Evolutionary conservation across 768 basidiomycete genomes (phyloP).

Genomic region (Clavaria fumosa): DNA sequence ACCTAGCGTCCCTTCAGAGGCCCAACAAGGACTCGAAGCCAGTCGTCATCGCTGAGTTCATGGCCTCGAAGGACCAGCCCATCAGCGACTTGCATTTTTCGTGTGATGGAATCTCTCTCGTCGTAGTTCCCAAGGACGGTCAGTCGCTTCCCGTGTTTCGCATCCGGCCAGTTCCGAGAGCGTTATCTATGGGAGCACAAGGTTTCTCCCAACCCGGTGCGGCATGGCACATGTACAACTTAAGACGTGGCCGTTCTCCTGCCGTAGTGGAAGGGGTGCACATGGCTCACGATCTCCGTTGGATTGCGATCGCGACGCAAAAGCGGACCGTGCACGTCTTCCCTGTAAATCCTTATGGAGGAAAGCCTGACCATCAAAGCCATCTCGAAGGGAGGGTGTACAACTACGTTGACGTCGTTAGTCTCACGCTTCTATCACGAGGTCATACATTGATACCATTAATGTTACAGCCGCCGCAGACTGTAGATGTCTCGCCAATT

Average conservation of each 20-base stretch:
- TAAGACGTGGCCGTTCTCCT: constrained; percentile 56
- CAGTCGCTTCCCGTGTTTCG: constrained; percentile 35
- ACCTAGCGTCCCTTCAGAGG: constrained; percentile 24
- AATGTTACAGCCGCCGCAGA: constrained; percentile 29
- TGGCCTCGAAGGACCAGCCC: constrained; percentile 30
- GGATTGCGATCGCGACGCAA: constrained; percentile 52
- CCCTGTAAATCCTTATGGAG: constrained; percentile 63
- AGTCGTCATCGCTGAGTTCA: constrained; percentile 30
- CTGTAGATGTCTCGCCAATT: constrained; percentile 40
- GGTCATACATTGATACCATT: not conserved
- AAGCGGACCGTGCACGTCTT: constrained; percentile 60
- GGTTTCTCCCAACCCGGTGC: constrained; percentile 7
- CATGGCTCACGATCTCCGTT: constrained; percentile 45
- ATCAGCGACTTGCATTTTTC: constrained; percentile 36
- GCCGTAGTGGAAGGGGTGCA: constrained; percentile 42
- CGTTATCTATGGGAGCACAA: constrained; percentile 1
- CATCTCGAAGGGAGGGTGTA: constrained; percentile 43
- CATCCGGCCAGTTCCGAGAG: constrained; percentile 14
- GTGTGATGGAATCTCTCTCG: constrained; percentile 34
- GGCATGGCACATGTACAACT: constrained; percentile 47
- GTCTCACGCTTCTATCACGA: too few relatives aligned
- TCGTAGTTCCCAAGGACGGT: constrained; percentile 39
- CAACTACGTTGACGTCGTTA: constrained; percentile 35
- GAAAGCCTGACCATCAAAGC: constrained; percentile 43
- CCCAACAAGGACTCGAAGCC: constrained; percentile 12